These are phyloP conservation scores for Pyrenopolyporus hunteri DNA, from an alignment of 495 filamentous ascomycete species.

Conservation along the genomic window DNA sequence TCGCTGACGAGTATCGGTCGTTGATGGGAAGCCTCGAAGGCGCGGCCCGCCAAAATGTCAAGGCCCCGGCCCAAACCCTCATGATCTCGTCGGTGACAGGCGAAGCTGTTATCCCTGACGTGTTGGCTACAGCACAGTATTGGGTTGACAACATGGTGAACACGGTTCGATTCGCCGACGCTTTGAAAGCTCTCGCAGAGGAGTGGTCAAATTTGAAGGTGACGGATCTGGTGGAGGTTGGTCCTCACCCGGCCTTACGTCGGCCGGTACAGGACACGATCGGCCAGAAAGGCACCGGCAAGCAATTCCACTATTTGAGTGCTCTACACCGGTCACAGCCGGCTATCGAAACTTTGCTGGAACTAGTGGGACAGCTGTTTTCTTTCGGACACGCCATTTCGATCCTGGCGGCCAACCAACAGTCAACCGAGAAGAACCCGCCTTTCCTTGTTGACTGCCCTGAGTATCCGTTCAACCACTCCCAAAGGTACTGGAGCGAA, in stretches of 20 bases:
- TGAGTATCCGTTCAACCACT: conserved; percentile 51
- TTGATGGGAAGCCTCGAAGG: conserved; percentile 8
- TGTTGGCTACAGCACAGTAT: conserved; percentile 34
- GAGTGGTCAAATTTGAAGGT: conserved; percentile 7
- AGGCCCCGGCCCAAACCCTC: conserved; percentile 2
- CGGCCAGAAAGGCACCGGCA: conserved; percentile 12
- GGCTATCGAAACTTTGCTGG: conserved; percentile 32
- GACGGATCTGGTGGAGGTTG: conserved; percentile 57
- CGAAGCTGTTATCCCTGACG: conserved; percentile 12
- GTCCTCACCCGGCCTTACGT: conserved; percentile 62
- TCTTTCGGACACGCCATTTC: conserved; percentile 37
- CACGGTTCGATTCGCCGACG: conserved; percentile 51
- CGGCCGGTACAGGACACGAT: conserved; percentile 57
- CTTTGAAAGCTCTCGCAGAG: conserved; percentile 31
- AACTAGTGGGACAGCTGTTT: conserved; percentile 42
- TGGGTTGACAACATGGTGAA: conserved; percentile 53
- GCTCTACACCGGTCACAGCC: conserved; percentile 38
- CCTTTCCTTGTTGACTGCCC: conserved; percentile 42
- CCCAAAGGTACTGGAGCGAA: conserved; percentile 49
- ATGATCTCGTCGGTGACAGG: conserved; percentile 46
- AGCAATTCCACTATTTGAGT: conserved; percentile 36
- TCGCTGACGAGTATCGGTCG: conserved; percentile 44
- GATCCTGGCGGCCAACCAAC: conserved; percentile 26
- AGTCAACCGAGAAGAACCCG: conserved; percentile 29
- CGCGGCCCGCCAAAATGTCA: neutral